These are phyloP conservation scores for Platanthera guangdongensis DNA, from an alignment of 106 monocot genomes.

Conservation along the genomic window DNA sequence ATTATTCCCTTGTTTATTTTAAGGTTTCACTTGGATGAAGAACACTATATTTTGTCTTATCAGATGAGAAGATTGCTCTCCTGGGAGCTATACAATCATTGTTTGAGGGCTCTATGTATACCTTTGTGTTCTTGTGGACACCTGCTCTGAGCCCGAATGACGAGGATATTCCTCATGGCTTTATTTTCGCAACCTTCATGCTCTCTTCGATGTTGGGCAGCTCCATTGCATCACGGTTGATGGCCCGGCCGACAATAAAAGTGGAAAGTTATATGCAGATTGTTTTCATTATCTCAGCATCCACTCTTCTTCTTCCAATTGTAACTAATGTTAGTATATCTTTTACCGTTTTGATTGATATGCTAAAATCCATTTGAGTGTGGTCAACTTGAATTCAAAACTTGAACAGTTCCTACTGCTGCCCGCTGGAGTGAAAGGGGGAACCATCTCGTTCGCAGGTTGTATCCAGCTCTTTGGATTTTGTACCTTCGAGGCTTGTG, in stretches of 20 bases:
- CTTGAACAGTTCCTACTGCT: conserved; percentile 49
- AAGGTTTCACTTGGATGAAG: neutral
- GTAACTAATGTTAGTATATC: conserved; percentile 45
- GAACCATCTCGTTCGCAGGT: conserved; percentile 64
- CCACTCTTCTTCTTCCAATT: conserved; percentile 81
- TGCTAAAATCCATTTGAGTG: neutral
- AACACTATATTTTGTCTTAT: neutral
- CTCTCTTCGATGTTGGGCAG: conserved; percentile 96
- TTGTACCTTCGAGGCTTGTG: conserved; percentile 87
- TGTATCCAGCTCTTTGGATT: conserved; percentile 83
- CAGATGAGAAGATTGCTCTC: conserved; percentile 97
- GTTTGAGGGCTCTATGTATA: conserved; percentile 97
- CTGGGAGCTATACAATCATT: conserved; percentile 97
- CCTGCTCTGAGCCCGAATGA: conserved; percentile 97
- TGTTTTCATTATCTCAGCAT: conserved; percentile 61
- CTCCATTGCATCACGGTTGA: conserved; percentile 76
- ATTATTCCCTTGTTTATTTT: neutral
- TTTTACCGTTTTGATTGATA: neutral
- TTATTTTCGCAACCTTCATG: conserved; percentile 99
- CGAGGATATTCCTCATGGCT: conserved; percentile 90
- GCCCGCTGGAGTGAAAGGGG: conserved; percentile 41
- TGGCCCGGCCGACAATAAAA: conserved; percentile 59
- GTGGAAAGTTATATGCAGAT: conserved; percentile 98
- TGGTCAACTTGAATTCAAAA: neutral
- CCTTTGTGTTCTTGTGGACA: conserved; percentile 96